Evolutionary conservation across 352 stramenopile genomes (phyloP), one percentile per base, ranked within the genome.

Genomic region (Paralagenidium karlingii): DNA sequence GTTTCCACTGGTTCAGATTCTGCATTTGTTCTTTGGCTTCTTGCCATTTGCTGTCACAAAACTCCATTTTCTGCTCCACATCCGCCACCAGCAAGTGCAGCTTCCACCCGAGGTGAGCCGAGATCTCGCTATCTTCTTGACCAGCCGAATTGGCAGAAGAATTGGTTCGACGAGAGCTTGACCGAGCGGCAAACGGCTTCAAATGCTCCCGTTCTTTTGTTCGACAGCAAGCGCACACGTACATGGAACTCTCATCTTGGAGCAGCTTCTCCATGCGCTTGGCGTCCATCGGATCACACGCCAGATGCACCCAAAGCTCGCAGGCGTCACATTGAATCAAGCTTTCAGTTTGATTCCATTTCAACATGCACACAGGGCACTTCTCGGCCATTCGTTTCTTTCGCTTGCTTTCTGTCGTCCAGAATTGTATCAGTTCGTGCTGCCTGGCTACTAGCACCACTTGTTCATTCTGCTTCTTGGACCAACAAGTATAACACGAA

Each of bases 251-350:
- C 1, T 69, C 46, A 32, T 88, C 67, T 15, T 68, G 57, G 9
- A 84, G 70, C 3, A 90, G 57, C 8, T 38, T 55, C n/a, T 80
- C 47, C 43, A 91, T 86, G 7, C 61, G 65, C 29, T 55, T 57
- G 0, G 71, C 62, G 15, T 91, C 63, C 5, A 82, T 34, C 0
- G 37, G 36, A 38, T 94, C 80, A 32, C 80, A 94, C 4, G 56
- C 55, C n/a, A 73, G 73, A 44, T 94, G 80, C 1, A 69, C 76
- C 80, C 80, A 94, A 5, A 60, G 62, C 43, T 94, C 79, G 24
- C 81, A 94, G 1, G 63, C 69, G 41, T 94, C 82, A 28, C 81
- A 94, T 34, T 93, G 81, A 32, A 94, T 88, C 2, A 94, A 46
- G 11, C 87, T 80, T 27, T 81, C 73, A 19, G 92, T 68, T 16